A percentile compares a stretch with the other conserved stretches of the same genome.
Conservation (phyloP, 306 rosid species). For the Morella rubra region DNA sequence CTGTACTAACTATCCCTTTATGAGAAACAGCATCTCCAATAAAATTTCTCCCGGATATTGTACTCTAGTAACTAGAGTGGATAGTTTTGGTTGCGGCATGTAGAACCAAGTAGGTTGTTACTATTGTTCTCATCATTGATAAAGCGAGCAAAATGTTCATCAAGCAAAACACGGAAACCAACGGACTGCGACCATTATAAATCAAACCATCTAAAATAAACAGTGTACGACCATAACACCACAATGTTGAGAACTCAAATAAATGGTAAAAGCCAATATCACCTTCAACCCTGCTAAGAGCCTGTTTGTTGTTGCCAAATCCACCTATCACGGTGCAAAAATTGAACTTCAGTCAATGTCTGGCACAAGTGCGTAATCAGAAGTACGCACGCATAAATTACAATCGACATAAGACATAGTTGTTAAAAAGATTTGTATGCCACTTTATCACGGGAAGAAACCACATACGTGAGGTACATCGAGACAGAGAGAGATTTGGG, state of each 20-base stretch:
- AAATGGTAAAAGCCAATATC: neutral
- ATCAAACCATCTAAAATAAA: neutral
- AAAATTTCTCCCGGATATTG: neutral
- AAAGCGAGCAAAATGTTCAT: neutral
- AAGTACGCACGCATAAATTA: neutral
- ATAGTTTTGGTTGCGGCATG: neutral
- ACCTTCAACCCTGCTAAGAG: conserved; percentile 66
- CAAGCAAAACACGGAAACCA: neutral
- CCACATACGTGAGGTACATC: neutral
- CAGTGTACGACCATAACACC: neutral
- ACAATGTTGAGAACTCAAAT: neutral
- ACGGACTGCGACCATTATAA: neutral
- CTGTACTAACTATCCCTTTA: neutral
- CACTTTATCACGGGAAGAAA: neutral
- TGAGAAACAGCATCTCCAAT: neutral
- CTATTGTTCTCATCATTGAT: too few relatives aligned
- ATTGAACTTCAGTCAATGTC: neutral
- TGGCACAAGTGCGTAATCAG: neutral
- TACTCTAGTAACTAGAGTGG: neutral
- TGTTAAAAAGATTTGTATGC: neutral
- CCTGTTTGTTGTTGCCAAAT: conserved; percentile 30
- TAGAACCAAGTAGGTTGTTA: neutral
- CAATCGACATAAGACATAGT: neutral
- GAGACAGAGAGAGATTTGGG: too few relatives aligned
- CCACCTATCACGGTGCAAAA: conserved; percentile 53